phyloP scores from a whole-genome alignment of 192 early-diverging fungal genomes.

The Backusella luteola region DNA sequence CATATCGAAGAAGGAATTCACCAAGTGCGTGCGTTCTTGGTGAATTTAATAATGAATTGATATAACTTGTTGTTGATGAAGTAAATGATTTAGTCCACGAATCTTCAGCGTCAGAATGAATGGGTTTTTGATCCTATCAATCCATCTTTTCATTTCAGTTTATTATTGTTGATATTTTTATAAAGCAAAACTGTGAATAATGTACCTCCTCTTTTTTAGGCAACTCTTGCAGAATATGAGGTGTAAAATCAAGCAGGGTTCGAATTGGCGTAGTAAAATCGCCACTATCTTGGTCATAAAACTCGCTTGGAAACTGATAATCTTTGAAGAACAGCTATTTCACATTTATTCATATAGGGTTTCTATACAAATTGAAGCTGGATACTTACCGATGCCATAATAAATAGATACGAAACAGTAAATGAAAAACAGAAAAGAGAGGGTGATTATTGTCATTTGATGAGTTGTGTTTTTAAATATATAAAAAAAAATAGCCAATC shows the following conservation, averaged over 20 bases:
- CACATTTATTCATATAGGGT: background rate
- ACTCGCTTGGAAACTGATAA: constrained; percentile 46
- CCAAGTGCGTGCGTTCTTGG: constrained; percentile 8
- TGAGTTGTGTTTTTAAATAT: background rate
- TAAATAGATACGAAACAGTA: background rate
- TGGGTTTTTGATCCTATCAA: constrained; percentile 38
- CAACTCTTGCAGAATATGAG: constrained; percentile 47
- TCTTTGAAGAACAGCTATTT: constrained; percentile 46
- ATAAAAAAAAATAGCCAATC: background rate
- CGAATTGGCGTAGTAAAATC: constrained; percentile 46
- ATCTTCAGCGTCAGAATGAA: constrained; percentile 19
- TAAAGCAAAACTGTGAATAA: background rate
- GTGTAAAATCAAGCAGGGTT: constrained; percentile 47
- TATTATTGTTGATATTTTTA: background rate
- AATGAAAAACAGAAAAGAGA: background rate
- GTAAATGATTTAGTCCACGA: constrained; percentile 9
- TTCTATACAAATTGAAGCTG: background rate
- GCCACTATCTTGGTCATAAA: constrained; percentile 43
- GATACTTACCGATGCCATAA: constrained; percentile 1
- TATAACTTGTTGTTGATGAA: background rate
- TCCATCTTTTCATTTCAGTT: background rate
- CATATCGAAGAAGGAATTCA: background rate
- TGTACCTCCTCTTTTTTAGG: constrained; percentile 37
- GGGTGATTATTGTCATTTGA: background rate
- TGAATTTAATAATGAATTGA: constrained; percentile 10